Conservation (phyloP, 2,329 filamentous ascomycete genomes). For the Fusarium paranaense region DNA sequence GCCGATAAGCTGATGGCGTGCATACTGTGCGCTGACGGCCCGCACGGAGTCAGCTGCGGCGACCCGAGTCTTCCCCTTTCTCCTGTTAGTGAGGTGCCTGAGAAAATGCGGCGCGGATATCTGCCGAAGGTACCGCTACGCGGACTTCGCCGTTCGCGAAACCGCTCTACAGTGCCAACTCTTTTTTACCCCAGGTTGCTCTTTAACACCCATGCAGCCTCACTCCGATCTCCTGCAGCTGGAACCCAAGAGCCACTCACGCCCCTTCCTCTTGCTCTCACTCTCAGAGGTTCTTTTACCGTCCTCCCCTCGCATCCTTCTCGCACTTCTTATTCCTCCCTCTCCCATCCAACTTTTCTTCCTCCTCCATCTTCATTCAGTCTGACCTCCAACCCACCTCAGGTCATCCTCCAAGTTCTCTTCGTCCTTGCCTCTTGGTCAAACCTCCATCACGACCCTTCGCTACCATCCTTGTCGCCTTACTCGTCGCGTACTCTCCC, state of each 20-base stretch:
- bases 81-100: background rate
- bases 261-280: slow-evolving; percentile 43
- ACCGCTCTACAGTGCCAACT: slow-evolving; percentile 40
- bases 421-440: slow-evolving; percentile 1
- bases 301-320: slow-evolving; percentile 41
- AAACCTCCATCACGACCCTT: slow-evolving; percentile 15
- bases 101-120: slow-evolving; percentile 8
- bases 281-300: slow-evolving; percentile 43
- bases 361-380: slow-evolving; percentile 26
- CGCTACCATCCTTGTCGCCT: slow-evolving; percentile 4
- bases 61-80: background rate
- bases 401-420: slow-evolving; percentile 5
- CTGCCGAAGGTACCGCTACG: slow-evolving; percentile 24
- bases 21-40: slow-evolving; percentile 33
- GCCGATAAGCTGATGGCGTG: slow-evolving; percentile 46
- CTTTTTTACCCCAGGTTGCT: slow-evolving; percentile 40
- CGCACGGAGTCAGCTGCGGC: slow-evolving; percentile 27
- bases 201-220: slow-evolving; percentile 36
- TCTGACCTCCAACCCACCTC: slow-evolving; percentile 5
- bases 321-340: slow-evolving; percentile 39
- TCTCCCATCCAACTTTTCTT: slow-evolving; percentile 41
- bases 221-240: slow-evolving; percentile 43
- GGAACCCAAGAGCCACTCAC: slow-evolving; percentile 44
- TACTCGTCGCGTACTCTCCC: background rate
- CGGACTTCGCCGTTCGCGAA: slow-evolving; percentile 37